These are phyloP conservation scores for Kluyveromyces sp. DNA, from an alignment of 1,139 yeast species.

Conservation along the genomic window DNA sequence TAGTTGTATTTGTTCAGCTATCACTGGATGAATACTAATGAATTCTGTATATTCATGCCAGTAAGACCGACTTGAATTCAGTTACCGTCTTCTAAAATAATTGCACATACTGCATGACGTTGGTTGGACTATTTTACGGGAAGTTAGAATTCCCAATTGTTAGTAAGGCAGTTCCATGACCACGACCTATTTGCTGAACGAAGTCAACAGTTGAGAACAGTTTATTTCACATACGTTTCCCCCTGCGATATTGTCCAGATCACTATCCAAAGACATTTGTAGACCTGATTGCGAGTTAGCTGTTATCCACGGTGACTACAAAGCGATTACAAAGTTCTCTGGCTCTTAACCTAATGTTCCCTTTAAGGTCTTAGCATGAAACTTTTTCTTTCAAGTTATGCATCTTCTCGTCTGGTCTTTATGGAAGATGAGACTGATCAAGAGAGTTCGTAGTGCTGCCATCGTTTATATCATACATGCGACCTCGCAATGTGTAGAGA, in stretches of 20 bases:
- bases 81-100: too few relatives aligned
- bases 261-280: slow-evolving; percentile 18
- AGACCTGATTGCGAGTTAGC: neutral
- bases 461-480: too few relatives aligned
- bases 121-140: neutral
- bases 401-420: neutral
- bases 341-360: neutral
- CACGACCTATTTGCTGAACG: neutral
- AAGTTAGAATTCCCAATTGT: neutral
- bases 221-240: slow-evolving; percentile 15
- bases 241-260: slow-evolving; percentile 15
- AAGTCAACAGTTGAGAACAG: neutral
- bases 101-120: slow-evolving; percentile 9
- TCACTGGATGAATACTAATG: neutral
- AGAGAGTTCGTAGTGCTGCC: too few relatives aligned
- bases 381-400: neutral
- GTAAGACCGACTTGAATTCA: neutral
- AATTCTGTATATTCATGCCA: neutral
- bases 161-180: neutral
- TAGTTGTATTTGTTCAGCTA: neutral
- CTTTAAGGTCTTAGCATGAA: neutral
- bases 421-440: neutral
- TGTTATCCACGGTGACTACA: too few relatives aligned
- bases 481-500: too few relatives aligned
- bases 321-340: too few relatives aligned